Percentiles rank a stretch among this genome's conserved stretches.
These are phyloP conservation scores for Spinellus fusiger DNA, from an alignment of 192 early-diverging fungal genomes.

Conservation along the genomic window DNA sequence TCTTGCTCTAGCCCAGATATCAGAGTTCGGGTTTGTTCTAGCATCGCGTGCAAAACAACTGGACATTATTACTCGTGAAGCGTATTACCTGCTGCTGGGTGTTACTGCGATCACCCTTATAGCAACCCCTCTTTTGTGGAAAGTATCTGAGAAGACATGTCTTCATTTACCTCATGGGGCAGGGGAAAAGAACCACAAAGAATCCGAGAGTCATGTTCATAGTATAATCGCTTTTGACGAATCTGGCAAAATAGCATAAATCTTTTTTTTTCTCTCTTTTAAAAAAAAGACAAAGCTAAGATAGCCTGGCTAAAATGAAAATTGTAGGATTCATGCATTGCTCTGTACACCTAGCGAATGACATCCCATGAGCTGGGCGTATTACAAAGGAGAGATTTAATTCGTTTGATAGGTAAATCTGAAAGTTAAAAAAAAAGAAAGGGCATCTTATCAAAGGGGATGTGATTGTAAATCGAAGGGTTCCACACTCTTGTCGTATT, in stretches of 20 bases:
- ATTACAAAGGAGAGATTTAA: no score
- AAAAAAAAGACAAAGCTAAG: not conserved
- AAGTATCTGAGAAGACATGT: constrained; percentile 7
- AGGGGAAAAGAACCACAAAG: no score
- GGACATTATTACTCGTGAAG: constrained; percentile 44
- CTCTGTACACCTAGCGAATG: not conserved
- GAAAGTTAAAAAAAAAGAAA: no score
- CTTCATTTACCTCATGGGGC: not conserved
- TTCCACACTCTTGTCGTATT: no score
- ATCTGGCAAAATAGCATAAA: not conserved
- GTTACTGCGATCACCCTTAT: constrained; percentile 44
- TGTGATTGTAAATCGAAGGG: no score
- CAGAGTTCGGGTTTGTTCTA: constrained; percentile 54
- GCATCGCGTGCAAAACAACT: constrained; percentile 49
- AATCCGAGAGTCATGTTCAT: not conserved
- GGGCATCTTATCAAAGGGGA: no score
- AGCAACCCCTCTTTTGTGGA: constrained; percentile 49
- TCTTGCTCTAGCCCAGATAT: constrained; percentile 50
- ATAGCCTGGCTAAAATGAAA: not conserved
- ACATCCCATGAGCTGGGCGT: not conserved
- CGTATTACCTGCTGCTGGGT: constrained; percentile 49
- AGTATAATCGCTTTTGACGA: not conserved
- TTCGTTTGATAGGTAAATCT: no score
- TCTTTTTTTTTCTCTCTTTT: not conserved
- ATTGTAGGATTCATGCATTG: not conserved